Evolutionary conservation across 129 eudicot genomes (phyloP), one percentile per base, ranked within the genome.

Genomic region (Pulicaria dysenterica): DNA sequence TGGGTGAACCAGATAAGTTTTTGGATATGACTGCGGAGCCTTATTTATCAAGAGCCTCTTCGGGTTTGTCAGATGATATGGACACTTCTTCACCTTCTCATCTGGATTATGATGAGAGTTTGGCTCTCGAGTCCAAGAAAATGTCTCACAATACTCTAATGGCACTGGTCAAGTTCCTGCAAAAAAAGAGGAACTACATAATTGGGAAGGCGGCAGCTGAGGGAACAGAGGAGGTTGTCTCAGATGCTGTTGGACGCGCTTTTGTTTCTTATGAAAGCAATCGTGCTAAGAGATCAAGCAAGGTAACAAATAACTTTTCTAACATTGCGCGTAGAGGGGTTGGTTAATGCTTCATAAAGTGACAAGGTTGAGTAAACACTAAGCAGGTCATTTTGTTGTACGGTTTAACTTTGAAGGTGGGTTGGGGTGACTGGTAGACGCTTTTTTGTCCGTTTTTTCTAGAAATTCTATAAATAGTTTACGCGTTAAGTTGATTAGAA

Each of bases 181-280:
- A 94, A 83, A 94, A 89, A 76, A 94, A 88, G 75, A 79, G 98
- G 61, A 90, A 53, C 65, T 58, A 69, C 74, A 76, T 94, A 51
- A 83, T 94, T 58, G 98, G 92, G 66, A 94, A 90, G 64, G 98
- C 98, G 51, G 85, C 97, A 68, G 92, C 98, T 17, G 97, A 94
- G 82, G 91, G 97, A 68, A 88, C 99, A 48, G 97, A 94, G 63
- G 99, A 90, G 85, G 97, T 80, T 57, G 86, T 94, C 80, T 90
- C 88, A 57, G 90, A 94, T 86, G 97, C 97, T 60, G 96, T 90
- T 43, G 96, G 98, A 45, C 80, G 75, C 67, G 77, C 79, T 56
- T 83, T 85, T 74, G 82, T 48, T 65, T 81, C 94, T 76, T 87
- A 87, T 71, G 90, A 81, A 49, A 77, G 67, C 16, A 77, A 62